These are phyloP conservation scores for Hanseniaspora thailandica DNA, from an alignment of 805 yeast species.

Conservation along the genomic window DNA sequence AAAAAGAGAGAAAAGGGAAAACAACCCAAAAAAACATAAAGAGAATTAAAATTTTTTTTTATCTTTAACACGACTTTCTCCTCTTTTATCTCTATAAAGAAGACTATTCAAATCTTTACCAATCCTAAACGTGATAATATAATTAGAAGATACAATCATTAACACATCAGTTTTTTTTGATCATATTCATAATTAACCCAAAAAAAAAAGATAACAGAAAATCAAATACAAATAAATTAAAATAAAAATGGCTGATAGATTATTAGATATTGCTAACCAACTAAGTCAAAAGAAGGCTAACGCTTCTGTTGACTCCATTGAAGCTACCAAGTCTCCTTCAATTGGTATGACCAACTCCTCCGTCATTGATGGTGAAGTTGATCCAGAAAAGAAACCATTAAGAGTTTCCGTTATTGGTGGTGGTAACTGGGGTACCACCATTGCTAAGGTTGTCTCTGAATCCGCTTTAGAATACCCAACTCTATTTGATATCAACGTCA, in stretches of 20 bases:
- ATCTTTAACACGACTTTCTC: background rate
- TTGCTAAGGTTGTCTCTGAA: slow-evolving; percentile 90
- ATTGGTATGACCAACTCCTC: slow-evolving; percentile 13
- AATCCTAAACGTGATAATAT: too few relatives aligned
- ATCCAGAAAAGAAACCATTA: slow-evolving; percentile 29
- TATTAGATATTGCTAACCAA: slow-evolving; percentile 9
- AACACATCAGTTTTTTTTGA: too few relatives aligned
- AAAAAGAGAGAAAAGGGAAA: background rate
- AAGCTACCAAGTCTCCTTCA: slow-evolving; percentile 8
- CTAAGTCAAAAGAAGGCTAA: background rate
- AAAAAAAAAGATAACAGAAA: too few relatives aligned
- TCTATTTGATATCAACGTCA: slow-evolving; percentile 54
- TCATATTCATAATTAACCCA: too few relatives aligned
- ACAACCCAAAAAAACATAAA: background rate
- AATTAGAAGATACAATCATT: too few relatives aligned
- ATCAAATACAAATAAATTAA: background rate
- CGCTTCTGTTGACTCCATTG: slow-evolving; percentile 4
- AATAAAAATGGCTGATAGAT: slow-evolving; percentile 14
- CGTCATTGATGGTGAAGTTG: slow-evolving; percentile 15
- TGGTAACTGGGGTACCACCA: slow-evolving; percentile 97
- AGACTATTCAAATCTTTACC: too few relatives aligned
- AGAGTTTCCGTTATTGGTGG: slow-evolving; percentile 77
- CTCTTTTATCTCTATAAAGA: too few relatives aligned
- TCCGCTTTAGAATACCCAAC: slow-evolving; percentile 47
- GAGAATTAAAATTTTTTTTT: background rate